Evolutionary conservation across 352 stramenopile genomes (phyloP), one percentile per base, ranked within the genome.

Genomic region (Globisporangium ultimum): DNA sequence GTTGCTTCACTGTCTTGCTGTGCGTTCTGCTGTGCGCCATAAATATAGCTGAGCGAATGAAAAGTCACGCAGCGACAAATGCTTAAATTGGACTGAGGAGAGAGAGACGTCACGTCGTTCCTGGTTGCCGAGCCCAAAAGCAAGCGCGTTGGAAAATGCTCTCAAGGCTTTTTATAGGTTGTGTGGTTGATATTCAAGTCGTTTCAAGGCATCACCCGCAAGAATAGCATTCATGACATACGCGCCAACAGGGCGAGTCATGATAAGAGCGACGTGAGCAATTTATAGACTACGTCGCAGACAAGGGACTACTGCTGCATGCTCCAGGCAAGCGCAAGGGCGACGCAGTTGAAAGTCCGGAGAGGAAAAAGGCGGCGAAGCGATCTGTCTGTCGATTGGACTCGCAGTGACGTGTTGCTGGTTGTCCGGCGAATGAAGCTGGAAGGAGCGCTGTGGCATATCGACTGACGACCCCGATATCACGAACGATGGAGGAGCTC

Each of bases 401-500:
- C 9, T 51, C 53, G 53, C 43, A 43, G 45, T 45, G 42, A 18
- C 18, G 20, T 40, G 53, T 28, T 51, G 53, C 17, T 53, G 41
- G 55, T 45, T 20, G 22, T 32, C 43, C 61, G 38, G 74, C 70
- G 72, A 55, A 87, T 85, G 78, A 74, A 72, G 70, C 61, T 45
- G 49, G 62, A 55, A 46, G 43, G 51, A 24, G 28, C 40, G 21
- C 22, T 15, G 42, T 63, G 52, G 47, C 68, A 57, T 43, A 49
- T 55, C 49, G 50, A 63, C 40, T 78, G 42, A 57, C 13, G 45
- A 14, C 41, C 46, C 32, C 36, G 43, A 28, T 28, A 28, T 5
- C 24, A 28, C 24, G 2, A 5, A 58, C 46, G 61, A 93, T 93
- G 84, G 84, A 93, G 67, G 84, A 93, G 17, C 72, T 91, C 7